Base-by-base conservation (phyloP, 192 early-diverging fungal genomes). In the Oehlia diaphana region DNA sequence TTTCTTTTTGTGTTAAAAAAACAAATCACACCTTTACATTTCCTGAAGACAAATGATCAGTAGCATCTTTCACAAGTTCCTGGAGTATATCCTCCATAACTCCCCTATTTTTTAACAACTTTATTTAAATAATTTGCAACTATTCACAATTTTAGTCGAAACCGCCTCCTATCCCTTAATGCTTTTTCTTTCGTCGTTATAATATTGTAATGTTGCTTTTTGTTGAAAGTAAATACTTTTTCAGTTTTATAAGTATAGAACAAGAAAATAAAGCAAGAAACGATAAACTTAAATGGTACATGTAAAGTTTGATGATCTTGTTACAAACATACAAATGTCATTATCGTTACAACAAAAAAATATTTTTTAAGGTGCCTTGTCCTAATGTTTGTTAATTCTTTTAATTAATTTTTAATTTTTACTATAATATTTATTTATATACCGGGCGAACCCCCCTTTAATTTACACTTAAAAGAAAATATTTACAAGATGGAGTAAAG, bases 21-120 rank as follows among this genome's bases (percentile, higher is more conserved):
- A 26, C 49, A 2, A 44, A 63, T 65, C 31, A 88, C 87, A 88
- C 87, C 84, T 88, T 88, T 63, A 84, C 79, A 65, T 86, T 83
- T 69, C 85, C 85, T 28, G 79, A 49, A 33, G 86, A 80, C 21
- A 88, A 69, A 39, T 83, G 76, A 68, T 81, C 80, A 66, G 85
- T 79, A 12, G 87, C 86, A 79, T 69, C 74, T 35, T 81, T 81
- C 76, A 83, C 50, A 81, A 83, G 78, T 71, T 58, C 19, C 70
- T 84, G 44, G 44, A 47, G 82, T 81, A 81, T 86, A 76, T 86
- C 81, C 19, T 86, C 85, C 83, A 84, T 86, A 28, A 76, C 37
- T 69, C 68, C 33, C n/a, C 9, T 21, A 70, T 3, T 42, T 70
- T 42, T 21, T 44, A 65, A 31, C 64, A 70, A 70, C 68, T 70